phyloP scores from a whole-genome alignment of 768 basidiomycete genomes.

The Lepiota venenata region DNA sequence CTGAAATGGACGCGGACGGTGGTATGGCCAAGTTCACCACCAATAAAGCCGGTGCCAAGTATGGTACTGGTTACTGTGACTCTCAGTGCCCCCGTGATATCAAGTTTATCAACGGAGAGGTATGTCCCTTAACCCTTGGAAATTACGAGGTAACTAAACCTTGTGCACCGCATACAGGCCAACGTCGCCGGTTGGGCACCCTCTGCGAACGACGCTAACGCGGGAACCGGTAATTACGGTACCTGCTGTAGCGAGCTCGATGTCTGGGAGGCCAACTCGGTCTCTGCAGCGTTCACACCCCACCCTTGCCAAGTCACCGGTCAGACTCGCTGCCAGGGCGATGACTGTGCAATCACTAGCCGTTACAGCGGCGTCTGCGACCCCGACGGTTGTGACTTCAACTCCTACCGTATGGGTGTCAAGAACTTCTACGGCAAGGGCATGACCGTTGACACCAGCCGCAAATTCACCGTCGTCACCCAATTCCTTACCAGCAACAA shows the following conservation, averaged over 20 bases:
- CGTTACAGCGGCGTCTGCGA: constrained; percentile 47
- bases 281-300: constrained; percentile 49
- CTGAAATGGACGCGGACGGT: constrained; percentile 55
- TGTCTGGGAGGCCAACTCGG: constrained; percentile 56
- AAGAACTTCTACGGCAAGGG: constrained; percentile 45
- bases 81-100: constrained; percentile 54
- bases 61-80: constrained; percentile 35
- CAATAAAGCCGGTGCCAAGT: constrained; percentile 55
- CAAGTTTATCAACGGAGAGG: constrained; percentile 58
- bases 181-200: constrained; percentile 42
- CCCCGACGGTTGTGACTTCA: constrained; percentile 59
- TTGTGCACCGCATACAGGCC: constrained; percentile 28
- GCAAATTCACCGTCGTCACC: constrained; percentile 54
- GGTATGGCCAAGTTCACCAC: constrained; percentile 41
- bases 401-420: constrained; percentile 55
- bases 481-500: constrained; percentile 50
- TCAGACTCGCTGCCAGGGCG: constrained; percentile 39
- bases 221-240: constrained; percentile 42
- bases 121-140: constrained; percentile 20
- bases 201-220: constrained; percentile 36
- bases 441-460: constrained; percentile 45
- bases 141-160: neutral
- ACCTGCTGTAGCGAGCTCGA: constrained; percentile 62
- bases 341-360: constrained; percentile 32
- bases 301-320: constrained; percentile 43